Evolutionary conservation across 108 stramenopile species (phyloP).

Genomic region (Aurantiochytrium sp.): DNA sequence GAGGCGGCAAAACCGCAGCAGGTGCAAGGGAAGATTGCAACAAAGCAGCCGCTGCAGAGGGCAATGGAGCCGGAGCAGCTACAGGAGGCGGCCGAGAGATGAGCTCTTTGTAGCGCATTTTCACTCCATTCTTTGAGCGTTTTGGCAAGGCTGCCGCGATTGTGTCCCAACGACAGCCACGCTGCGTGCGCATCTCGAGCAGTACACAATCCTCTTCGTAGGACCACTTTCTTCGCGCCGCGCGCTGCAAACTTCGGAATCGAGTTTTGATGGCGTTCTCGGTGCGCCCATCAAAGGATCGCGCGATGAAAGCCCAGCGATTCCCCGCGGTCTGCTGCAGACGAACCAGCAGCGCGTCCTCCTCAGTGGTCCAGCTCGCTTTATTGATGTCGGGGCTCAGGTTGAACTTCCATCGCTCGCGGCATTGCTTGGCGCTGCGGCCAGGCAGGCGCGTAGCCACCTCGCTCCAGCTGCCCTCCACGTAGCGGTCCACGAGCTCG

Average conservation of each 20-base stretch:
- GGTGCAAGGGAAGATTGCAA: no score
- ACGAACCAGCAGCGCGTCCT: neutral
- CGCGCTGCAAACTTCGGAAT: slow-evolving; percentile 15
- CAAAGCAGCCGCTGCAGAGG: no score
- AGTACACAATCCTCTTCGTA: neutral
- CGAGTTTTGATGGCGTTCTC: slow-evolving; percentile 37
- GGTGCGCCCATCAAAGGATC: slow-evolving; percentile 16
- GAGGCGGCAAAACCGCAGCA: no score
- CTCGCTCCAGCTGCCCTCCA: slow-evolving; percentile 20
- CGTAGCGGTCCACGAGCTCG: neutral
- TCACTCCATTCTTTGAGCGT: neutral
- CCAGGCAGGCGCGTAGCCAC: slow-evolving; percentile 29
- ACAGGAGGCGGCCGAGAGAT: neutral
- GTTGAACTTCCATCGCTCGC: slow-evolving; percentile 39
- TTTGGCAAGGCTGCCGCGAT: neutral
- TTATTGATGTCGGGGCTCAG: slow-evolving; percentile 33
- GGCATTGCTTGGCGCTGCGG: slow-evolving; percentile 36
- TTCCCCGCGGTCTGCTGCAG: slow-evolving; percentile 50
- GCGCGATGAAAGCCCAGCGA: slow-evolving; percentile 39
- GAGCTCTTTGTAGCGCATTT: neutral
- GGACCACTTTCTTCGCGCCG: neutral
- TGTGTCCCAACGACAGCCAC: neutral
- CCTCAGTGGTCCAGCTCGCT: neutral
- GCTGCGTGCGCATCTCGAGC: neutral
- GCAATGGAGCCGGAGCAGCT: no score